These are phyloP conservation scores for Uronychia setigera DNA, from an alignment of 73 alveolate species.

Conservation along the genomic window DNA sequence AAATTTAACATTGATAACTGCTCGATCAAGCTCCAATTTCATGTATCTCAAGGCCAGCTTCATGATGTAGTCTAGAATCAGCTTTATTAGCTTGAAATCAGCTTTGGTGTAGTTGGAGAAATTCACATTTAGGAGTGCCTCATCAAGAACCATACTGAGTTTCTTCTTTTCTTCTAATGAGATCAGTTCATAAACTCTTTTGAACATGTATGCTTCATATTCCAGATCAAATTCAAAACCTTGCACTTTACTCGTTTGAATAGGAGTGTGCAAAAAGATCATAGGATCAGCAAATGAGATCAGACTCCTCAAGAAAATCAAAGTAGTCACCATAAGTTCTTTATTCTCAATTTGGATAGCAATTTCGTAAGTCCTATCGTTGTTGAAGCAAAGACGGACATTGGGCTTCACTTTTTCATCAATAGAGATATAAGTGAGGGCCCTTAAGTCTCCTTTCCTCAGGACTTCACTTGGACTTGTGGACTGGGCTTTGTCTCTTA, in stretches of 20 bases:
- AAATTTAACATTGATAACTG: no score
- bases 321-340: not conserved
- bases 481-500: no score
- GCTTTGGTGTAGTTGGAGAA: conserved; percentile 7
- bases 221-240: not conserved
- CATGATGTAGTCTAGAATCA: not conserved
- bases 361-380: not conserved
- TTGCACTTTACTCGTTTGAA: no score
- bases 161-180: not conserved
- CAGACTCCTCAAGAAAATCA: not conserved
- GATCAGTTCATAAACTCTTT: not conserved
- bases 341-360: not conserved
- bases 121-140: conserved; percentile 7
- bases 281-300: not conserved
- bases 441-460: no score
- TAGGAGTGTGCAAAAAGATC: not conserved
- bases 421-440: no score
- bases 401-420: no score
- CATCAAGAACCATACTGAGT: conserved; percentile 1
- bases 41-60: not conserved
- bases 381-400: not conserved
- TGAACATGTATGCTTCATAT: conserved; percentile 16
- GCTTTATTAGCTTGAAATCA: not conserved
- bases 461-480: no score
- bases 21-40: not conserved